phyloP scores from a whole-genome alignment of 768 basidiomycete genomes.

The Tephrocybe sp. region DNA sequence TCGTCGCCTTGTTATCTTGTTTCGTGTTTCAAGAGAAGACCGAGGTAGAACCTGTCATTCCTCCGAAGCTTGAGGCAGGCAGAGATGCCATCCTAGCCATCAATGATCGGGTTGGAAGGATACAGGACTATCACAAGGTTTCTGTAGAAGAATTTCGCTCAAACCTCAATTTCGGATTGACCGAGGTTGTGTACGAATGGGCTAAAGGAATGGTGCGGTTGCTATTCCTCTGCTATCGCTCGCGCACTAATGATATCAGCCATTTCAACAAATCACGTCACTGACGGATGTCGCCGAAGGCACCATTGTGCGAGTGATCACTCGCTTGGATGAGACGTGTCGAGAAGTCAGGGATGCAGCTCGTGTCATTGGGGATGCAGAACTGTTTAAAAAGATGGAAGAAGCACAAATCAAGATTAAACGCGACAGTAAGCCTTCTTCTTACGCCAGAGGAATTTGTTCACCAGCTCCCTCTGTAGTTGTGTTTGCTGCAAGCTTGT shows the following conservation, averaged over 20 bases:
- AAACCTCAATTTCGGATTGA: conserved; percentile 84
- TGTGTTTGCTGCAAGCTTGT: conserved; percentile 85
- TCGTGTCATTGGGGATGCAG: conserved; percentile 94
- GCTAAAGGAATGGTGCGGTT: conserved; percentile 91
- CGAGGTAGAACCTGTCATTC: conserved; percentile 81
- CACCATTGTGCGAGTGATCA: conserved; percentile 95
- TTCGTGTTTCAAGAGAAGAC: conserved; percentile 99
- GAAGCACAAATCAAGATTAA: conserved; percentile 92
- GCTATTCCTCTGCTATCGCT: not conserved
- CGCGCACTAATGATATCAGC: conserved; percentile 44
- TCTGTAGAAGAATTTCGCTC: conserved; percentile 75
- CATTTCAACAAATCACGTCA: conserved; percentile 91
- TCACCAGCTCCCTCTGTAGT: conserved; percentile 42
- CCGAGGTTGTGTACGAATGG: conserved; percentile 99
- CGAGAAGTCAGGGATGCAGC: conserved; percentile 96
- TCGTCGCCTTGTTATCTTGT: conserved; percentile 92
- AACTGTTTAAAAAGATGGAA: conserved; percentile 97
- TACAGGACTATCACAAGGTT: conserved; percentile 83
- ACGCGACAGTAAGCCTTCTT: conserved; percentile 76
- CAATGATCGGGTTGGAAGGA: conserved; percentile 71
- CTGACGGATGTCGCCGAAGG: conserved; percentile 96
- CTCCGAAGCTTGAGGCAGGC: conserved; percentile 78
- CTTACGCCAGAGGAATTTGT: conserved; percentile 5
- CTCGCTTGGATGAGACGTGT: conserved; percentile 94
- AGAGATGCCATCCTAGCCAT: conserved; percentile 76